Conservation (phyloP, 2,329 filamentous ascomycete species). For the Alternaria sp. region DNA sequence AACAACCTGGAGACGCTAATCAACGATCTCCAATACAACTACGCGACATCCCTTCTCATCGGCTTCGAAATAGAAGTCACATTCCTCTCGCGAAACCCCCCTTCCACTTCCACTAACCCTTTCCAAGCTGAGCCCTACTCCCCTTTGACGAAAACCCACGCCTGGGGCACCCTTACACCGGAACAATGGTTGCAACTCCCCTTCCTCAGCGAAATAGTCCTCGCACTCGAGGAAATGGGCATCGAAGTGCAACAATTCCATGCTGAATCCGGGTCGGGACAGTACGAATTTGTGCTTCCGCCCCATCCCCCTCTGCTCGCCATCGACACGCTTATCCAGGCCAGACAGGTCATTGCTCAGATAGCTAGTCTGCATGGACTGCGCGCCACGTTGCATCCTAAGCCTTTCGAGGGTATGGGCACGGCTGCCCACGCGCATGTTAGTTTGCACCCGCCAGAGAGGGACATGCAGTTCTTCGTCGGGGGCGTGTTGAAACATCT, state of each 20-base stretch:
- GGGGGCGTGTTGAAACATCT: constrained; percentile 73
- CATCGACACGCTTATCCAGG: constrained; percentile 73
- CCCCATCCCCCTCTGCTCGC: constrained; percentile 68
- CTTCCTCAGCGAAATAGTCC: constrained; percentile 70
- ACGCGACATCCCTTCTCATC: constrained; percentile 66
- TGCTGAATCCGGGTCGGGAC: constrained; percentile 73
- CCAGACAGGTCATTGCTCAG: constrained; percentile 71
- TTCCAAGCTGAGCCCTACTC: constrained; percentile 35
- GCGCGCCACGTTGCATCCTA: constrained; percentile 75
- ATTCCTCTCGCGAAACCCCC: constrained; percentile 63
- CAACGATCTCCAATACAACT: constrained; percentile 57
- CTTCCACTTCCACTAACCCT: constrained; percentile 30
- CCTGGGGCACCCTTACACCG: constrained; percentile 71
- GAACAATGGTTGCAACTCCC: constrained; percentile 66
- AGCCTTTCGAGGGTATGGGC: constrained; percentile 67
- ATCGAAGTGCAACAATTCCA: constrained; percentile 77
- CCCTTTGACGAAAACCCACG: constrained; percentile 68
- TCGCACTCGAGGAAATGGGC: constrained; percentile 64
- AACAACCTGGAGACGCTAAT: constrained; percentile 56
- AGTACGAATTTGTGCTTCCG: constrained; percentile 78
- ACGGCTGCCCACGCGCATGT: constrained; percentile 75
- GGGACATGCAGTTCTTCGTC: constrained; percentile 70
- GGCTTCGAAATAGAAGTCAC: constrained; percentile 86
- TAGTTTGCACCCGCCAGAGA: constrained; percentile 63
- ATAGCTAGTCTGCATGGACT: constrained; percentile 68